A percentile compares a stretch with the other conserved stretches of the same genome.
These are phyloP conservation scores for Peronospora belbahrii DNA, from an alignment of 352 stramenopile genomes.

Conservation along the genomic window DNA sequence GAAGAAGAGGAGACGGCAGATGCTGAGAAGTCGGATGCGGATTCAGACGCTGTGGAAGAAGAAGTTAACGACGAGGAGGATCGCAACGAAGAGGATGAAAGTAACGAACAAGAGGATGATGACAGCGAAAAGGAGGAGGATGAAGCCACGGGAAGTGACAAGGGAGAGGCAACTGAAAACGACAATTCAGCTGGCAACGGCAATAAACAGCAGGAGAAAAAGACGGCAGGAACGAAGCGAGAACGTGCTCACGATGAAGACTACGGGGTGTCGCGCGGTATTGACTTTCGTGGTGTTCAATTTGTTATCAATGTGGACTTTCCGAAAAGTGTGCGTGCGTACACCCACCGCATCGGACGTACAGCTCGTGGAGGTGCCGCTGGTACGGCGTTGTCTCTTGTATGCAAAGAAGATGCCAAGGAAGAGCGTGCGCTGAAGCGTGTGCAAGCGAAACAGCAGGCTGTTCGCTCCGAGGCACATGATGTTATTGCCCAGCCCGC, in stretches of 20 bases:
- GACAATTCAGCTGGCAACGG: constrained; percentile 39
- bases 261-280: constrained; percentile 95
- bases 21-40: constrained; percentile 21
- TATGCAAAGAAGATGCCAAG: constrained; percentile 73
- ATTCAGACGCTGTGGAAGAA: constrained; percentile 22
- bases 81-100: constrained; percentile 33
- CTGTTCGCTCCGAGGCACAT: constrained; percentile 63
- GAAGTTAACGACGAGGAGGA: constrained; percentile 7
- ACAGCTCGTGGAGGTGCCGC: constrained; percentile 93
- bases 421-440: constrained; percentile 79
- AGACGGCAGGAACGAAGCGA: constrained; percentile 38
- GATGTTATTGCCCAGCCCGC: constrained; percentile 89
- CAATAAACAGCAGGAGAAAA: constrained; percentile 27
- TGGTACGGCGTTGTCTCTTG: constrained; percentile 94
- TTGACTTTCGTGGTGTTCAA: constrained; percentile 97
- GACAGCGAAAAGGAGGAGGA: constrained; percentile 31
- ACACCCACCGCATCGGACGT: constrained; percentile 97
- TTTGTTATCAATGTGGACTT: constrained; percentile 99
- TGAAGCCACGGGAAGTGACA: constrained; percentile 21
- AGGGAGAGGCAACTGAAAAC: constrained; percentile 67
- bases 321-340: constrained; percentile 90
- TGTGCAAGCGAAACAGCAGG: constrained; percentile 91
- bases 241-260: constrained; percentile 64
- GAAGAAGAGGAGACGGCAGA: constrained; percentile 54
- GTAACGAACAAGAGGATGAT: constrained; percentile 39